phyloP scores from a whole-genome alignment of 2,329 filamentous ascomycete species.

The Penicillium sumatraense region DNA sequence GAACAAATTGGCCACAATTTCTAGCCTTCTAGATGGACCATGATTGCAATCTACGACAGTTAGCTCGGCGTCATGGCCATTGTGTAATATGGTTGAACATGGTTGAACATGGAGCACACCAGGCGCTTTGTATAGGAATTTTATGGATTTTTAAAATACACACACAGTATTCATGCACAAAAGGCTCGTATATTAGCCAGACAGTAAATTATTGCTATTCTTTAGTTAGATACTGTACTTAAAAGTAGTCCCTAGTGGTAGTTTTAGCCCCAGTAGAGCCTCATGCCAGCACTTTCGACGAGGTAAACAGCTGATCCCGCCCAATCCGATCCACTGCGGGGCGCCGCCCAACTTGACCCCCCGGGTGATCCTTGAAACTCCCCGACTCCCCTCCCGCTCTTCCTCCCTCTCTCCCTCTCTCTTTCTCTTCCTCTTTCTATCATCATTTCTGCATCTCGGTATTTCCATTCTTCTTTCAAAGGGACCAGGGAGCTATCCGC shows the following conservation, averaged over 20 bases:
- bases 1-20: conserved; percentile 19
- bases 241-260: too few species aligned
- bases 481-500: not conserved
- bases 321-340: conserved; percentile 17
- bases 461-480: not conserved
- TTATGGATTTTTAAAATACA: conserved; percentile 16
- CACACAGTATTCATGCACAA: conserved; percentile 3
- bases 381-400: not conserved
- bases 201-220: too few species aligned
- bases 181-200: not conserved
- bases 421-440: not conserved
- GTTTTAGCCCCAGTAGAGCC: too few species aligned
- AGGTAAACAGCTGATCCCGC: conserved; percentile 13
- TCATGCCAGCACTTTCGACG: not conserved
- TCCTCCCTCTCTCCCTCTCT: not conserved
- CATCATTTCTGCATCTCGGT: not conserved
- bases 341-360: conserved; percentile 2
- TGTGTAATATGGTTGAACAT: conserved; percentile 21
- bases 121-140: conserved; percentile 28
- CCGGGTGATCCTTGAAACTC: not conserved
- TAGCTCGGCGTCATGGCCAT: conserved; percentile 8
- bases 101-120: conserved; percentile 25
- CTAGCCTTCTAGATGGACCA: not conserved
- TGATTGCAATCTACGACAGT: not conserved
- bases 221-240: too few species aligned